Percentiles rank a stretch among this genome's conserved stretches.
Evolutionary conservation across 345 rosid species (phyloP).

Genomic region (Populus euphratica): DNA sequence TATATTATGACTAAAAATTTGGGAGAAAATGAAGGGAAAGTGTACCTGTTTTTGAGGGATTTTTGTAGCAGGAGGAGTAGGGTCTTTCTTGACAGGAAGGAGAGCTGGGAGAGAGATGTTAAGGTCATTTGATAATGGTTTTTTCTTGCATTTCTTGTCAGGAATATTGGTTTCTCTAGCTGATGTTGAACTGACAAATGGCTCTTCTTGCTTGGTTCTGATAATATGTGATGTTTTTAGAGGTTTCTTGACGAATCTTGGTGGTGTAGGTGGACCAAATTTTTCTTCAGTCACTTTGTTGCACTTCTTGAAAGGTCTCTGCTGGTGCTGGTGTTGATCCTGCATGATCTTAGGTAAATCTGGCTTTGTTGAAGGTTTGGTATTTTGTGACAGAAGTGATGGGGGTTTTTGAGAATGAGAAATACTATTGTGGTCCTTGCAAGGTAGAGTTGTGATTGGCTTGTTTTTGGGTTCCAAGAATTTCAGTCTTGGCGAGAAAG

Average conservation of each 20-base stretch:
- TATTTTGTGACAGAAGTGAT: background rate
- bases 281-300: constrained; percentile 16
- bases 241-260: constrained; percentile 32
- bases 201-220: constrained; percentile 61
- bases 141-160: constrained; percentile 62
- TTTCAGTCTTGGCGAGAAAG: constrained; percentile 57
- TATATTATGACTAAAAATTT: background rate
- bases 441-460: constrained; percentile 6
- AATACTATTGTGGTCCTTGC: constrained; percentile 16
- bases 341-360: background rate
- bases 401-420: constrained; percentile 22
- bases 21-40: background rate
- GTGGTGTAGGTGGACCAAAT: constrained; percentile 7
- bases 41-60: constrained; percentile 58
- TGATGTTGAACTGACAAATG: constrained; percentile 47
- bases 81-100: constrained; percentile 71
- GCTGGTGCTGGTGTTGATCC: background rate
- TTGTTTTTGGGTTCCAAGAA: constrained; percentile 37
- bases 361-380: constrained; percentile 14
- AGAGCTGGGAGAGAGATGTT: constrained; percentile 19
- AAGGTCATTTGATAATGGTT: constrained; percentile 45
- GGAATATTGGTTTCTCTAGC: constrained; percentile 33
- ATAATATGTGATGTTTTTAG: constrained; percentile 36
- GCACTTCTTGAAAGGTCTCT: constrained; percentile 29
- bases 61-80: constrained; percentile 53